A percentile compares a stretch with the other conserved stretches of the same genome.
Conservation (phyloP, 805 yeast species). For the Candida awuae region DNA sequence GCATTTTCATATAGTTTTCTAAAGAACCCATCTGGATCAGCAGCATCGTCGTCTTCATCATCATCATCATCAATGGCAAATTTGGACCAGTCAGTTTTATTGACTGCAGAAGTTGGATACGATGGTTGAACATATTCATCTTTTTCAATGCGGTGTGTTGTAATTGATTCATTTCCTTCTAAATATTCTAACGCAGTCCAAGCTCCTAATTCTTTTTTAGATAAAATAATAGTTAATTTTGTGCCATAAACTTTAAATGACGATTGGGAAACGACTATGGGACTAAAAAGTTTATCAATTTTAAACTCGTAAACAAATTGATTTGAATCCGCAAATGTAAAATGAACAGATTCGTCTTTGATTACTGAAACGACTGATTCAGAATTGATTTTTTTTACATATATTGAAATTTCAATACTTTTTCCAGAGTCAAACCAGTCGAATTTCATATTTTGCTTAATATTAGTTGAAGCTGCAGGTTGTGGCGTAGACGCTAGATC, state of each 20-base stretch:
- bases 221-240: conserved; percentile 48
- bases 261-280: conserved; percentile 41
- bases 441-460: conserved; percentile 32
- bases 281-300: conserved; percentile 44
- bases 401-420: conserved; percentile 58
- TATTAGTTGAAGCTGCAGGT: no score
- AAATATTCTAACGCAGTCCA: conserved; percentile 1
- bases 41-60: conserved; percentile 38
- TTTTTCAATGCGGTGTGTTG: neutral
- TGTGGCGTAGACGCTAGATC: neutral
- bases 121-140: conserved; percentile 9
- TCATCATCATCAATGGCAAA: conserved; percentile 31
- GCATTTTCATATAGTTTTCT: conserved; percentile 65
- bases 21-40: conserved; percentile 62
- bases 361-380: conserved; percentile 39
- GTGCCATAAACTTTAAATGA: conserved; percentile 51
- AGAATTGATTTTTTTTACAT: conserved; percentile 55
- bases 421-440: conserved; percentile 69
- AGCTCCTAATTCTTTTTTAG: conserved; percentile 5
- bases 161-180: neutral
- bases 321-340: conserved; percentile 40
- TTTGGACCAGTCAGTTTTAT: conserved; percentile 62
- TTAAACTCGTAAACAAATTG: conserved; percentile 46
- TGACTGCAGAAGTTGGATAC: conserved; percentile 61
- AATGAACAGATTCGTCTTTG: conserved; percentile 28